Evolutionary conservation across 768 basidiomycete genomes (phyloP).

Genomic region (Hypsizygus marmoreus): DNA sequence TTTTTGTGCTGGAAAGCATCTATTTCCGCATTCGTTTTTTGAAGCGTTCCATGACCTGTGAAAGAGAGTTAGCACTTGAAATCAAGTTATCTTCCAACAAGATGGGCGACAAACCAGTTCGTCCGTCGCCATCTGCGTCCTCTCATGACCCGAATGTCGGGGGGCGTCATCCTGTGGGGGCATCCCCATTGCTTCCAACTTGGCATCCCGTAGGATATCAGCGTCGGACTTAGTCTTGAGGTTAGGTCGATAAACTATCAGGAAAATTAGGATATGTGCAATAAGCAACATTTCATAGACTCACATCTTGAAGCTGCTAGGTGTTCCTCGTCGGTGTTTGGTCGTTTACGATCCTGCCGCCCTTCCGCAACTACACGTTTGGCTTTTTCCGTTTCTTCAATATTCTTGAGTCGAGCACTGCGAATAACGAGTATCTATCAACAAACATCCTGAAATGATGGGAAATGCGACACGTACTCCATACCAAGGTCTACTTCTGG

Average conservation of each 20-base stretch:
- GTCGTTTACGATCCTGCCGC: slow-evolving; percentile 57
- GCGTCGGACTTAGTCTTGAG: slow-evolving; percentile 83
- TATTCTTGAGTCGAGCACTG: slow-evolving; percentile 89
- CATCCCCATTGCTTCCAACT: slow-evolving; percentile 83
- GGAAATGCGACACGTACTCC: slow-evolving; percentile 73
- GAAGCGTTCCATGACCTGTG: slow-evolving; percentile 92
- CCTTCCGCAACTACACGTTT: slow-evolving; percentile 84
- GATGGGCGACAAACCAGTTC: slow-evolving; percentile 62
- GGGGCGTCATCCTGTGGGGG: slow-evolving; percentile 55
- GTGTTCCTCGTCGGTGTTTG: slow-evolving; percentile 73
- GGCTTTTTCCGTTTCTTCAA: slow-evolving; percentile 96
- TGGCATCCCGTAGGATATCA: slow-evolving; percentile 86
- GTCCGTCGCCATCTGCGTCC: slow-evolving; percentile 86
- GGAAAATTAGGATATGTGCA: slow-evolving; percentile 6
- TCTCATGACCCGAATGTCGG: slow-evolving; percentile 50
- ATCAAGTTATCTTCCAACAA: not conserved
- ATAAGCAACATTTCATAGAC: slow-evolving; percentile 25
- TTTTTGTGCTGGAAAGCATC: slow-evolving; percentile 10
- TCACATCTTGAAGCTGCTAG: slow-evolving; percentile 86
- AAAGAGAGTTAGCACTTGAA: slow-evolving; percentile 3
- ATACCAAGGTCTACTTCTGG: slow-evolving; percentile 98
- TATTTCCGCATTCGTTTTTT: slow-evolving; percentile 93
- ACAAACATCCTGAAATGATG: not conserved
- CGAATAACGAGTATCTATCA: slow-evolving; percentile 3
- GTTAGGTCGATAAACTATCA: slow-evolving; percentile 81